A percentile compares a stretch with the other conserved stretches of the same genome.
Evolutionary conservation across 1,284 basidiomycete species (phyloP).

Genomic region (Leccinum griseonigrum): DNA sequence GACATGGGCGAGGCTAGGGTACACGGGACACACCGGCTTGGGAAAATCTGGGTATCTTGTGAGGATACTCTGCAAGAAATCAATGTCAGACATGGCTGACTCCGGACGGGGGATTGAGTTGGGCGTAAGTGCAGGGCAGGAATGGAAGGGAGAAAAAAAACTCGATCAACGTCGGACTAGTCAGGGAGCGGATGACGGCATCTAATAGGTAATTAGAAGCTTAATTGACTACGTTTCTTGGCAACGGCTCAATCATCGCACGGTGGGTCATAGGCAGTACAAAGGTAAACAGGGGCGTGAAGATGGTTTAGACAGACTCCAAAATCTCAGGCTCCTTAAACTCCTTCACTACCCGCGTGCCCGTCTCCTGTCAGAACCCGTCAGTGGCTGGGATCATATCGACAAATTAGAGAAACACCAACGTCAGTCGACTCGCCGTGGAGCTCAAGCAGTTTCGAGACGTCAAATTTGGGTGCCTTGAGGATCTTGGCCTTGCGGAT

Average conservation of each 20-base stretch:
- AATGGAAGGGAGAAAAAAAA: slow-evolving; percentile 7
- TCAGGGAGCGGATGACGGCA: not conserved
- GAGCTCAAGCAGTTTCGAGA: slow-evolving; percentile 92
- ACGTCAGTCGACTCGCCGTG: slow-evolving; percentile 94
- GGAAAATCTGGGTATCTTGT: slow-evolving; percentile 80
- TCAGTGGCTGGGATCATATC: slow-evolving; percentile 14
- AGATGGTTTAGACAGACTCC: slow-evolving; percentile 68
- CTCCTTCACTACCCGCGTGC: slow-evolving; percentile 84
- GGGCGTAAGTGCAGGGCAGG: slow-evolving; percentile 4
- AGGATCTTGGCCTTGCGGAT: slow-evolving; percentile 98
- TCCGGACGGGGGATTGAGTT: not conserved
- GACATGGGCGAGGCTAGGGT: not conserved
- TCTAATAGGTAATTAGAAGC: not conserved
- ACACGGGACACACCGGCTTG: slow-evolving; percentile 63
- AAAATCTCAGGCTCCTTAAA: slow-evolving; percentile 92
- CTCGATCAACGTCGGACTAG: not conserved
- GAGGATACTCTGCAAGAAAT: slow-evolving; percentile 67
- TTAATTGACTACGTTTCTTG: slow-evolving; percentile 1
- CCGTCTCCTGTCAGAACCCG: slow-evolving; percentile 66
- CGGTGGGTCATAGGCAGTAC: slow-evolving; percentile 37
- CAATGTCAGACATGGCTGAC: slow-evolving; percentile 69
- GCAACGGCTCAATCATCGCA: not conserved
- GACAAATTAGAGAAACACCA: slow-evolving; percentile 35
- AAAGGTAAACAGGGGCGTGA: slow-evolving; percentile 36
- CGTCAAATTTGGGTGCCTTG: slow-evolving; percentile 96